A percentile compares a stretch with the other conserved stretches of the same genome.
Conservation (phyloP, 345 rosid species). For the Dimocarpus longan region DNA sequence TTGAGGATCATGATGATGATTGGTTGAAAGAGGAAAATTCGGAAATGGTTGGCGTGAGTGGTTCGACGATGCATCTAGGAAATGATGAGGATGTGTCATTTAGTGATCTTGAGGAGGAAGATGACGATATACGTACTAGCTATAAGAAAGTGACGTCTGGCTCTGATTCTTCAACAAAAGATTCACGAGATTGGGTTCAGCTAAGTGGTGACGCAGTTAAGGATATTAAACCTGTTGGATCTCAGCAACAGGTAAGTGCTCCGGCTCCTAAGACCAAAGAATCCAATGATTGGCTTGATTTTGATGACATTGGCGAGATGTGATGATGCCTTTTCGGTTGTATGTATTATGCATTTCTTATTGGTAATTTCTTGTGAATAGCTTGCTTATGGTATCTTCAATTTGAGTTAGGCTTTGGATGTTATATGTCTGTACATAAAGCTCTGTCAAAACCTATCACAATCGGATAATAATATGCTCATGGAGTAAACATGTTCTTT, state of each 20-base stretch:
- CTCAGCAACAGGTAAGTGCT: constrained; percentile 47
- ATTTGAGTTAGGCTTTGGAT: constrained; percentile 28
- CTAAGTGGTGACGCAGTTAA: constrained; percentile 45
- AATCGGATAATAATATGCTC: constrained; percentile 27
- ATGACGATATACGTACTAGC: constrained; percentile 50
- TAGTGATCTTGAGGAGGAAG: constrained; percentile 97
- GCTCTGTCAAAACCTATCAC: constrained; percentile 9
- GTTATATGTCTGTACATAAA: constrained; percentile 52
- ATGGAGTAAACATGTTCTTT: constrained; percentile 2
- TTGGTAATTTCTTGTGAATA: constrained; percentile 36
- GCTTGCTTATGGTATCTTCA: constrained; percentile 28
- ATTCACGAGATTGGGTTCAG: constrained; percentile 64
- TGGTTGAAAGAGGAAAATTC: constrained; percentile 85
- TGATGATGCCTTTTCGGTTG: constrained; percentile 23
- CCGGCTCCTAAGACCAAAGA: constrained; percentile 50
- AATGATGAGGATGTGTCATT: constrained; percentile 96
- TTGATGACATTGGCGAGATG: constrained; percentile 63
- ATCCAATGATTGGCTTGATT: constrained; percentile 71
- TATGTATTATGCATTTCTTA: constrained; percentile 23
- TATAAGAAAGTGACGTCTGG: constrained; percentile 50
- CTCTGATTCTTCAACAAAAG: constrained; percentile 61
- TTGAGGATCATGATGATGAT: constrained; percentile 83
- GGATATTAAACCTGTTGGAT: constrained; percentile 40
- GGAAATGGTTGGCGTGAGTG: constrained; percentile 42
- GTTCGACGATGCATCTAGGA: constrained; percentile 48